Percentiles rank a stretch among this genome's conserved stretches.
Evolutionary conservation across 805 yeast genomes (phyloP).

Genomic region (Zygosaccharomyces kombuchaensis): DNA sequence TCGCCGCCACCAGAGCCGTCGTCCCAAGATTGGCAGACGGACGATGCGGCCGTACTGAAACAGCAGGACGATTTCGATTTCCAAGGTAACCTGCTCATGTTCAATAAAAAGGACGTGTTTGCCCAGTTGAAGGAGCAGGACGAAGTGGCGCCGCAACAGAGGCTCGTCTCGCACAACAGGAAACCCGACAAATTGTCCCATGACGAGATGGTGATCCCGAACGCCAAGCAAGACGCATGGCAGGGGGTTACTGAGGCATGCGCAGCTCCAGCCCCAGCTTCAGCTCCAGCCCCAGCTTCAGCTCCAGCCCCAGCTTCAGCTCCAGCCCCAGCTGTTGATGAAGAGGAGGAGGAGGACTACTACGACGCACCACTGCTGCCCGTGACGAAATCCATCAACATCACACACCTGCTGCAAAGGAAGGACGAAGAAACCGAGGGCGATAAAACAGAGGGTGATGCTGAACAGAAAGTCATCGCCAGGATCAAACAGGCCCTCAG

Average conservation of each 20-base stretch:
- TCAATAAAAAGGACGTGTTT: constrained; percentile 76
- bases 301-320: no score
- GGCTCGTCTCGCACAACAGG: constrained; percentile 75
- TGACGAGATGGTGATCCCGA: constrained; percentile 69
- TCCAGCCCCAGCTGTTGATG: no score
- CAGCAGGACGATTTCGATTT: constrained; percentile 73
- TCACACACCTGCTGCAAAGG: constrained; percentile 33
- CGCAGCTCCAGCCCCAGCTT: no score
- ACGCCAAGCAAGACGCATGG: constrained; percentile 49
- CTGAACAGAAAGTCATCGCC: constrained; percentile 24
- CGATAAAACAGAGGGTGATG: constrained; percentile 1
- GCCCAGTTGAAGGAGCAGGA: constrained; percentile 69
- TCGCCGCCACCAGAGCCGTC: constrained; percentile 1
- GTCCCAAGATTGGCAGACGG: constrained; percentile 43
- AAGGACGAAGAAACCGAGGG: constrained; percentile 16
- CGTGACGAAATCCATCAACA: constrained; percentile 36
- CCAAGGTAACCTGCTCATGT: constrained; percentile 71
- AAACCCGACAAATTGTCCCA: constrained; percentile 51
- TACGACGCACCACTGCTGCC: constrained; percentile 26
- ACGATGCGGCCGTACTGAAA: constrained; percentile 46
- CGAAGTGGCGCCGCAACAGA: constrained; percentile 49
- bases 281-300: no score
- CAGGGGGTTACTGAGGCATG: constrained; percentile 38
- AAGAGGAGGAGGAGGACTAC: constrained; percentile 18
- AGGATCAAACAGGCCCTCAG: constrained; percentile 15